Percentiles rank a stretch among this genome's conserved stretches.
Conservation (phyloP, 2,329 filamentous ascomycete species). For the Cladosporium oxysporum region DNA sequence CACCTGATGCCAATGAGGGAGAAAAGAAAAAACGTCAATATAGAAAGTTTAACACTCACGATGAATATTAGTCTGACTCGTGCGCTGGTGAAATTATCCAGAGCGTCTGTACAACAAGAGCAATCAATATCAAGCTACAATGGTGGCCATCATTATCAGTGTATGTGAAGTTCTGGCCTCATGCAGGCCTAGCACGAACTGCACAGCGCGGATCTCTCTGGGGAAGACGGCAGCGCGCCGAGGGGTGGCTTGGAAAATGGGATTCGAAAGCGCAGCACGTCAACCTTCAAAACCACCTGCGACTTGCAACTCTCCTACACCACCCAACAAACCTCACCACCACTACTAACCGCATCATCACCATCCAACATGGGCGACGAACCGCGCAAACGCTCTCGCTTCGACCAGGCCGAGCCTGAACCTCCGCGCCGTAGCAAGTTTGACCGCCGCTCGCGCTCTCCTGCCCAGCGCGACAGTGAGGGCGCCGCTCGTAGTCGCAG, state of each 20-base stretch:
- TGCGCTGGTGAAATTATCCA: background rate
- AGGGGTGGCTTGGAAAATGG: no score
- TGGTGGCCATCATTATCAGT: background rate
- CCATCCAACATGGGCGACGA: slow-evolving; percentile 68
- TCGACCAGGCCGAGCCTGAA: slow-evolving; percentile 87
- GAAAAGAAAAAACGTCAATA: background rate
- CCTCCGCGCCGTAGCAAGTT: slow-evolving; percentile 73
- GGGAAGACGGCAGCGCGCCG: background rate
- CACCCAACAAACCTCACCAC: background rate
- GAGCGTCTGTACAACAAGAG: background rate
- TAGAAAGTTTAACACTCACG: background rate
- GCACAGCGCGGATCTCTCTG: background rate
- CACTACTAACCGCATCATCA: background rate
- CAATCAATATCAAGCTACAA: background rate
- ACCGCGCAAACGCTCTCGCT: slow-evolving; percentile 86
- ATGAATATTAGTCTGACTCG: rapidly evolving
- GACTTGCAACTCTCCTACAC: background rate
- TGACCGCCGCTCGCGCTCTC: slow-evolving; percentile 88
- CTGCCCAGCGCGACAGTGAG: slow-evolving; percentile 66
- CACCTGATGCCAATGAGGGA: background rate
- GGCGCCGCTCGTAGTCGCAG: slow-evolving; percentile 72
- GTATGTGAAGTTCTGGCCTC: background rate
- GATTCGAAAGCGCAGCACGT: background rate
- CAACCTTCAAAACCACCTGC: background rate
- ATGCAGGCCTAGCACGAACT: background rate